Evolutionary conservation across 805 yeast genomes (phyloP).

Genomic region (Zygoascus tannicola): DNA sequence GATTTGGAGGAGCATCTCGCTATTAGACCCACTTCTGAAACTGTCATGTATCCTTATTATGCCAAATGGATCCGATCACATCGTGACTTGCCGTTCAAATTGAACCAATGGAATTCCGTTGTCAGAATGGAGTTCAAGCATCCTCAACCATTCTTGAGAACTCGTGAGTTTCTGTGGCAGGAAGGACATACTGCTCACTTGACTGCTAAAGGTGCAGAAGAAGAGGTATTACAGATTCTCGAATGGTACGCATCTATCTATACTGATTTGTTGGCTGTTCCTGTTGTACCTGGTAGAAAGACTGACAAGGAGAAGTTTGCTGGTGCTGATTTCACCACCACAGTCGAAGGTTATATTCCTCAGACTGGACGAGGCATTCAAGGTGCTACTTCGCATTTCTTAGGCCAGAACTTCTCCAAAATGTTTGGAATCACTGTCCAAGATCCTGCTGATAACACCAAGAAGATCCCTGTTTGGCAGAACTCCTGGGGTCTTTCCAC

Average conservation of each 20-base stretch:
- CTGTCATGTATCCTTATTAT: slow-evolving; percentile 99
- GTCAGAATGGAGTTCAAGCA: slow-evolving; percentile 99
- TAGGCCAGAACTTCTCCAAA: slow-evolving; percentile 97
- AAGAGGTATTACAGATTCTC: slow-evolving; percentile 78
- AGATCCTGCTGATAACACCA: slow-evolving; percentile 89
- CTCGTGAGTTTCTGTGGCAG: slow-evolving; percentile 99
- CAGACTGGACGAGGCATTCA: slow-evolving; percentile 99
- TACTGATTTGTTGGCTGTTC: slow-evolving; percentile 91
- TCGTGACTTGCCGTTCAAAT: slow-evolving; percentile 91
- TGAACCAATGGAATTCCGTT: slow-evolving; percentile 99
- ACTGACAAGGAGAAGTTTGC: slow-evolving; percentile 98
- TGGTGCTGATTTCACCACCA: slow-evolving; percentile 92
- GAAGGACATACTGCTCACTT: slow-evolving; percentile 99
- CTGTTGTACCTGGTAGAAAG: slow-evolving; percentile 89
- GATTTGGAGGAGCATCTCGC: slow-evolving; percentile 98
- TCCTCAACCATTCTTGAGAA: slow-evolving; percentile 98
- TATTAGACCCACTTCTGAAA: slow-evolving; percentile 97
- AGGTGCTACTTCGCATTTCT: slow-evolving; percentile 97
- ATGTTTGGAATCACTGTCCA: slow-evolving; percentile 96
- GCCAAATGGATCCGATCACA: slow-evolving; percentile 98
- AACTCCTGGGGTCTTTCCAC: slow-evolving; percentile 99
- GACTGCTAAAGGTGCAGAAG: slow-evolving; percentile 67
- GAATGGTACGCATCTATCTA: slow-evolving; percentile 79
- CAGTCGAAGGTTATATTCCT: slow-evolving; percentile 94
- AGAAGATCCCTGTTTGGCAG: slow-evolving; percentile 84